phyloP scores from a whole-genome alignment of 2,329 filamentous ascomycete genomes.

The Cyphellophora attinorum region DNA sequence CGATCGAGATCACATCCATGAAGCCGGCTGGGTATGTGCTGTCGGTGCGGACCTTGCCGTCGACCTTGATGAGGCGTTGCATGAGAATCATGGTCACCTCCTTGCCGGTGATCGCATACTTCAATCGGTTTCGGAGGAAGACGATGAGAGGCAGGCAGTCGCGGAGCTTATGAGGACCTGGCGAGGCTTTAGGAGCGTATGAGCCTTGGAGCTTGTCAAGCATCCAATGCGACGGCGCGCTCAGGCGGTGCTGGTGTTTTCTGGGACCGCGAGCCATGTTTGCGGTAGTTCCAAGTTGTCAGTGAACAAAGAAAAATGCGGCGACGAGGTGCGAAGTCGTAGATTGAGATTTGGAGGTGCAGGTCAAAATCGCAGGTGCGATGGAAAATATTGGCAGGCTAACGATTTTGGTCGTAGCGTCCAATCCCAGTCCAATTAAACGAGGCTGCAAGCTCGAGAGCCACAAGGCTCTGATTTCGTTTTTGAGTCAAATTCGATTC shows the following conservation, averaged over 20 bases:
- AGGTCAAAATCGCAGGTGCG: no score
- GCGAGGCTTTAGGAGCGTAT: constrained; percentile 60
- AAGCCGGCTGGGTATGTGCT: constrained; percentile 93
- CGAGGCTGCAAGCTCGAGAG: no score
- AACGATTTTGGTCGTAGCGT: no score
- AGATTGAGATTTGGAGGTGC: no score
- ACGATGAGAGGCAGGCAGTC: constrained; percentile 98
- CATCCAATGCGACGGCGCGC: constrained; percentile 98
- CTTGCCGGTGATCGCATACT: constrained; percentile 98
- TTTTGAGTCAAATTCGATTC: no score
- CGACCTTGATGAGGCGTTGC: constrained; percentile 99
- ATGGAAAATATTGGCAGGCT: no score
- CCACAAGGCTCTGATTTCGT: no score
- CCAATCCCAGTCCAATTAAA: no score
- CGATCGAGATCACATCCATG: constrained; percentile 99
- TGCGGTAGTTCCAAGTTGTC: no score
- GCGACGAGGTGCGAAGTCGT: no score
- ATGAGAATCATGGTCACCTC: constrained; percentile 97
- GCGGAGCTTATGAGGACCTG: constrained; percentile 86
- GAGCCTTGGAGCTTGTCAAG: constrained; percentile 97
- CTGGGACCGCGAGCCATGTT: no score
- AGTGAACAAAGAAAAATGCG: no score
- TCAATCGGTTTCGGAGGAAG: constrained; percentile 87
- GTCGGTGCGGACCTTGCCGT: constrained; percentile 99
- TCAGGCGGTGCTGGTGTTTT: constrained; percentile 99